Percentiles rank a stretch among this genome's conserved stretches.
phyloP scores from a whole-genome alignment of 1,284 basidiomycete species.

The Rhodotorula sp. region DNA sequence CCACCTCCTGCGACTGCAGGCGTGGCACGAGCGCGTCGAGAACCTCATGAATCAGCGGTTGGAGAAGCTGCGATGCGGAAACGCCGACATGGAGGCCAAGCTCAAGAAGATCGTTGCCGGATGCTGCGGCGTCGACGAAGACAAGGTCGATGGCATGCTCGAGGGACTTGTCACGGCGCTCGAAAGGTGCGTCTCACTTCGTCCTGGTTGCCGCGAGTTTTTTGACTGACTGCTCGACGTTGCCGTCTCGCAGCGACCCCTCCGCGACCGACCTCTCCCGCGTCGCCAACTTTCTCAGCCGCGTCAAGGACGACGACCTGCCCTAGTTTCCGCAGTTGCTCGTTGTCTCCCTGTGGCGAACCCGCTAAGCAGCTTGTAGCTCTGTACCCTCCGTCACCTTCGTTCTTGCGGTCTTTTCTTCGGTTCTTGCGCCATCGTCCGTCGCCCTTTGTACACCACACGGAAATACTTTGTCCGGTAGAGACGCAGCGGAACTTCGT shows the following conservation, averaged over 20 bases:
- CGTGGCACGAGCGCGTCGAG: slow-evolving; percentile 79
- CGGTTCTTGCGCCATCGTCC: too few species aligned
- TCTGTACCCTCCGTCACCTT: too few species aligned
- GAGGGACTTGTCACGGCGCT: slow-evolving; percentile 66
- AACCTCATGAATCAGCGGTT: slow-evolving; percentile 57
- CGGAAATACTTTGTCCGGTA: too few species aligned
- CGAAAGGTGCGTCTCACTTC: slow-evolving; percentile 19
- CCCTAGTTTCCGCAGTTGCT: not conserved
- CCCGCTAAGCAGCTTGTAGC: not conserved
- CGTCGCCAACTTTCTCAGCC: slow-evolving; percentile 31
- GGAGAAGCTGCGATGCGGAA: slow-evolving; percentile 37
- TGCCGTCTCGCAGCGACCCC: slow-evolving; percentile 20
- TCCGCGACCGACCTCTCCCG: slow-evolving; percentile 27
- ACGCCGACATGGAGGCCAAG: slow-evolving; percentile 41
- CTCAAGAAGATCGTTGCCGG: slow-evolving; percentile 39
- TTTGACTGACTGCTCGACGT: not conserved
- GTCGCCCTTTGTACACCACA: too few species aligned
- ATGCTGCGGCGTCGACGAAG: slow-evolving; percentile 35
- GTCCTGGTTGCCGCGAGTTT: not conserved
- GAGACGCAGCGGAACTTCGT: too few species aligned
- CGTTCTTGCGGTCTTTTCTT: too few species aligned
- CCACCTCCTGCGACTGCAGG: slow-evolving; percentile 67
- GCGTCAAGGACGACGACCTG: slow-evolving; percentile 32
- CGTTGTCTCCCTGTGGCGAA: too few species aligned
- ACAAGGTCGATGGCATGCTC: slow-evolving; percentile 42